Conservation (phyloP, 306 rosid genomes). For the Senna siamea region DNA sequence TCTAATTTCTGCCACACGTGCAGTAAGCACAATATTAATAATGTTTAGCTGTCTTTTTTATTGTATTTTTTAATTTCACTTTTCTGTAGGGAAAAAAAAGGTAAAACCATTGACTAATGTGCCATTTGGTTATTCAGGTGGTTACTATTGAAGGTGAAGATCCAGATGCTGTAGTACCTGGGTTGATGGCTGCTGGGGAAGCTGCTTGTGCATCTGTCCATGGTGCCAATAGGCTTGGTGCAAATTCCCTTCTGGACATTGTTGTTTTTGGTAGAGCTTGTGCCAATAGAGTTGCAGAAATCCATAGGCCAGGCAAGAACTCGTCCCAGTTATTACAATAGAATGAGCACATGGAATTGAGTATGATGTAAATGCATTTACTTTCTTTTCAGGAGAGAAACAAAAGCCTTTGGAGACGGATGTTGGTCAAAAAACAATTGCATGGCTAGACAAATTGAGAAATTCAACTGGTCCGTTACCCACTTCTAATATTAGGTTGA, state of each 20-base stretch:
- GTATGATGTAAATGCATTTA: background rate
- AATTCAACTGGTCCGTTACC: conserved; percentile 85
- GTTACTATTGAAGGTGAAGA: conserved; percentile 73
- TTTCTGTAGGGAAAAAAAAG: background rate
- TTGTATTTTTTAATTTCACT: background rate
- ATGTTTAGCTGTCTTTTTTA: background rate
- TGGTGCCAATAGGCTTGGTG: conserved; percentile 95
- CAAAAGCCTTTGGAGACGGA: conserved; percentile 89
- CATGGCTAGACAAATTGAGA: conserved; percentile 93
- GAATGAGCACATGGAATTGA: background rate
- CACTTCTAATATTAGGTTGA: conserved; percentile 81
- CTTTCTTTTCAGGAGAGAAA: conserved; percentile 63
- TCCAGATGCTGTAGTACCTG: conserved; percentile 75
- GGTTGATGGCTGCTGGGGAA: conserved; percentile 95
- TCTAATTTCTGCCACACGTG: conserved; percentile 8
- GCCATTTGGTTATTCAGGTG: conserved; percentile 51
- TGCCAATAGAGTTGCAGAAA: conserved; percentile 91
- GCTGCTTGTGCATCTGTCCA: conserved; percentile 95
- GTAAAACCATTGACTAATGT: background rate
- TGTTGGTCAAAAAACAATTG: conserved; percentile 91
- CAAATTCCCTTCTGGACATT: conserved; percentile 91
- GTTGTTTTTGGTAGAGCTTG: conserved; percentile 95
- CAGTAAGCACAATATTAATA: background rate
- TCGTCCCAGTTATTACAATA: background rate
- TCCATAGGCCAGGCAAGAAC: conserved; percentile 72